phyloP scores from a whole-genome alignment of 2,329 filamentous ascomycete genomes.

The Exophiala dermatitidis region DNA sequence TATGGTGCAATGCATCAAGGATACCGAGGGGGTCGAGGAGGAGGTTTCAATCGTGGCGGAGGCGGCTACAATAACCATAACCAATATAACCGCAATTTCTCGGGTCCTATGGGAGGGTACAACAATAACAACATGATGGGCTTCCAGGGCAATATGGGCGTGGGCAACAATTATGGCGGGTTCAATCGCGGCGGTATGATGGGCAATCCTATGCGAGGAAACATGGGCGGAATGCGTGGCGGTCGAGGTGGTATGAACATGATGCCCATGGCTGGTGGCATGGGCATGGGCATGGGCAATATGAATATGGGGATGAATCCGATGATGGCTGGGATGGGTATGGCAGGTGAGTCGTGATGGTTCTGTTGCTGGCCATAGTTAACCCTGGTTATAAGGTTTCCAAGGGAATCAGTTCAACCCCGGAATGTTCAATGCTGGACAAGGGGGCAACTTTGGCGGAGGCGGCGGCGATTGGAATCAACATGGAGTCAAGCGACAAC shows the following conservation, averaged over 20 bases:
- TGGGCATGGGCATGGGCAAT: constrained; percentile 47
- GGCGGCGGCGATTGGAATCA: constrained; percentile 61
- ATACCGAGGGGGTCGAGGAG: constrained; percentile 47
- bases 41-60: constrained; percentile 44
- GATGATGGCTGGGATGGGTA: constrained; percentile 48
- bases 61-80: constrained; percentile 33
- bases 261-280: constrained; percentile 48
- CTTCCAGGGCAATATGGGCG: constrained; percentile 44
- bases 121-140: constrained; percentile 46
- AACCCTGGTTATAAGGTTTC: constrained; percentile 3
- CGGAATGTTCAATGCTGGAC: constrained; percentile 58
- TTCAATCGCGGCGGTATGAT: constrained; percentile 51
- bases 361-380: no score
- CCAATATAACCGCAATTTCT: constrained; percentile 45
- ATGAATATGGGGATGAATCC: constrained; percentile 57
- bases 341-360: constrained; percentile 39
- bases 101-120: constrained; percentile 35
- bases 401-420: constrained; percentile 55
- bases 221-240: constrained; percentile 51
- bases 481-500: constrained; percentile 70
- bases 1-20: constrained; percentile 46
- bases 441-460: constrained; percentile 30
- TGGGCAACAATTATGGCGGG: constrained; percentile 45
- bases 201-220: constrained; percentile 45
- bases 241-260: constrained; percentile 53